Evolutionary conservation across 306 rosid species (phyloP), one percentile per base, ranked within the genome.

Genomic region (Vachellia collinsii): DNA sequence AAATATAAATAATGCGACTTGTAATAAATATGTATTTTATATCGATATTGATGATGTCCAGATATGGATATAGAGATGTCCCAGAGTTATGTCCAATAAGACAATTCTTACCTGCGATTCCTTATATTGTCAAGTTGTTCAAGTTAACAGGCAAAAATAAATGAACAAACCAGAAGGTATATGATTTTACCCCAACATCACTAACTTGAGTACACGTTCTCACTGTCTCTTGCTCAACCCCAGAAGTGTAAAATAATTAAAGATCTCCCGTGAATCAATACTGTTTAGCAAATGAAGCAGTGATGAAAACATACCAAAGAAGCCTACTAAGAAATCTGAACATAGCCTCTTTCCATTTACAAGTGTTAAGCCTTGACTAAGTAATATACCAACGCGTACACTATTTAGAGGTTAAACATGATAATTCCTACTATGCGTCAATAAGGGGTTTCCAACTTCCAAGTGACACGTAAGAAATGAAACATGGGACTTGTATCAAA

Each of bases 401-500:
- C 20, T 51, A 51, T 4, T 4, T 4, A 4, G 58, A 5, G n/a
- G 58, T 9, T 17, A 51, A 13, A 16, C 20, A 51, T 51, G 4
- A 17, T 51, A 6, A 51, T 17, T 17, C n/a, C 58, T 51, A 7
- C 20, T 4, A 51, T 4, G 17, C 8, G n/a, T 50, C 20, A 50
- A 13, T 16, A 13, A 14, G 56, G 19, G 56, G 56, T 7, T 51
- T 51, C 58, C 58, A 51, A 50, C n/a, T 50, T 3, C n/a, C 56
- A 9, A 47, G 51, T 11, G 11, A 48, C 34, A 51, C 58, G 7
- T 19, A 19, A 67, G 50, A 67, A 41, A 67, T n/a, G 19, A 43
- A 69, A 69, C 54, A 51, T 70, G 22, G 29, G 76, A 76, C 43
- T 83, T 68, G 79, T 53, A 69, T 81, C 80, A 82, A 75, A 51